Evolutionary conservation across 495 filamentous ascomycete genomes (phyloP).

Genomic region (Aspergillus wentii): DNA sequence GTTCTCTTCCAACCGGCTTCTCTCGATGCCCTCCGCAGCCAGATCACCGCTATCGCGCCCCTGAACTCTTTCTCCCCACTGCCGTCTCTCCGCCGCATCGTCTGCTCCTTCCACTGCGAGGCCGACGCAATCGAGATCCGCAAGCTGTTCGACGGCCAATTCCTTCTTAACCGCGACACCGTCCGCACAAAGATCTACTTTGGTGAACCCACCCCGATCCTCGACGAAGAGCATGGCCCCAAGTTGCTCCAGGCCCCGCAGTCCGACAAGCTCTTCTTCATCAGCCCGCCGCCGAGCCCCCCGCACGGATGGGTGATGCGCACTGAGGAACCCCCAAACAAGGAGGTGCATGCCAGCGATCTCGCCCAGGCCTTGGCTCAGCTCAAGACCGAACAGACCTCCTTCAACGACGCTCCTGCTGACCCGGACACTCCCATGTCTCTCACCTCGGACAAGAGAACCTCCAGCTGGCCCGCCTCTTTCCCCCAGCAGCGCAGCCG

Average conservation of each 20-base stretch:
- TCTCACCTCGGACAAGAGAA: constrained; percentile 33
- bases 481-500: constrained; percentile 43
- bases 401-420: constrained; percentile 12
- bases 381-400: constrained; percentile 47
- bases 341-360: constrained; percentile 87
- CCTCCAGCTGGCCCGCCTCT: constrained; percentile 31
- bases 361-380: constrained; percentile 73
- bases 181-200: constrained; percentile 80
- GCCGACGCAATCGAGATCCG: constrained; percentile 71
- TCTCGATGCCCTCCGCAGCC: constrained; percentile 67
- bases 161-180: constrained; percentile 51
- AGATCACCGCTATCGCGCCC: constrained; percentile 60
- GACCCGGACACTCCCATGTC: constrained; percentile 35
- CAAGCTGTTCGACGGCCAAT: constrained; percentile 63
- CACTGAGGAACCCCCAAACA: constrained; percentile 88
- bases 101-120: constrained; percentile 76
- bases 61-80: constrained; percentile 89
- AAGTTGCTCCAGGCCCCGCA: constrained; percentile 77
- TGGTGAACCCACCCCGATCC: constrained; percentile 67
- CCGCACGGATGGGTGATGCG: constrained; percentile 91
- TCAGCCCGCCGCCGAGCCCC: constrained; percentile 85
- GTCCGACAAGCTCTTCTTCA: constrained; percentile 90
- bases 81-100: constrained; percentile 86
- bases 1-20: constrained; percentile 75
- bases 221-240: constrained; percentile 40